Evolutionary conservation across 352 stramenopile genomes (phyloP), one percentile per base, ranked within the genome.

Genomic region (Pythium biforme): DNA sequence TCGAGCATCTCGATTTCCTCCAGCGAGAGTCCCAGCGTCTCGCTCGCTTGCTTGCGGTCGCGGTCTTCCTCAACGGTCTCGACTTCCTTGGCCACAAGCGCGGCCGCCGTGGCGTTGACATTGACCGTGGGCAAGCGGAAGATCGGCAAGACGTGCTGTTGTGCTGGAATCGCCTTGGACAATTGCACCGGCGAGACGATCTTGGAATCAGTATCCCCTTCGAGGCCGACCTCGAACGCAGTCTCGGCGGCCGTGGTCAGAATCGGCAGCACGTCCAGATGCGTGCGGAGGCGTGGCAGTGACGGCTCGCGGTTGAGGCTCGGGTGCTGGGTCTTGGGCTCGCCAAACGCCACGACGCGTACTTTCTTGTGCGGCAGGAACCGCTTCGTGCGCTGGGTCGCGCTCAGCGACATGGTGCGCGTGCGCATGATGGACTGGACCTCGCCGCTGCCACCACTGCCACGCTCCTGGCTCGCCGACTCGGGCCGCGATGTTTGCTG

Each of bases 1-100:
- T 93, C 84, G 3, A 93, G 62, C 45, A 63, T 66, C 31, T 79
- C 77, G 29, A 93, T 86, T 62, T 93, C 84, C 22, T 90, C 77
- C 26, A 87, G 17, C 11, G 81, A 80, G 3, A 93, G 53, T 0
- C 83, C 83, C 0, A 93, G 67, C 0, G 70, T 79, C 52, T 88
- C 75, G 47, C 81, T 90, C n/a, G 81, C 83, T 57, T 76, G 73
- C 46, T 84, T 76, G 12, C 77, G 70, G 4, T 88, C 80, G 1
- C 72, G 62, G 27, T 86, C 81, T 39, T 83, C 75, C 53, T 83
- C 79, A 3, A 83, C 55, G 1, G 49, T 31, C 48, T 84, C 69
- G 4, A 83, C 64, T 52, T 88, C 69, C 34, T 79, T 84, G 0
- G 45, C 60, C 4, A 72, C 66, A 22, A 88, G 54, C 45, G 59